Conservation (phyloP, 2,329 filamentous ascomycete species). For the Fusarium sp. region DNA sequence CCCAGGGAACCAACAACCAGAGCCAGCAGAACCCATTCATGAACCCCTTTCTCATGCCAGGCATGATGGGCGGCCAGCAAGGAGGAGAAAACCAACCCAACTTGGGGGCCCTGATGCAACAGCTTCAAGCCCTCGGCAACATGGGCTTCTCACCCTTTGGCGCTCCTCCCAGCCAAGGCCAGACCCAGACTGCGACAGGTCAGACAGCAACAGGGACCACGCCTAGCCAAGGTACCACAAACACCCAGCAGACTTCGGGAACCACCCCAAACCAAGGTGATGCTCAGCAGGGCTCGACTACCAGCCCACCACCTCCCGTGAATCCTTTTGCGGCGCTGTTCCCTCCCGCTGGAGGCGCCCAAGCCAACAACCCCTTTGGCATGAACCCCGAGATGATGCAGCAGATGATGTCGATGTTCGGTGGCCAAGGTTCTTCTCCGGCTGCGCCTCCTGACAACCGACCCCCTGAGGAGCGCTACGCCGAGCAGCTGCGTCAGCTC, state of each 20-base stretch:
- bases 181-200: constrained; percentile 42
- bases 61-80: constrained; percentile 34
- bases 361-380: constrained; percentile 53
- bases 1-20: constrained; percentile 45
- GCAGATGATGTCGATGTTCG: constrained; percentile 61
- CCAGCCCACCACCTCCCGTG: constrained; percentile 53
- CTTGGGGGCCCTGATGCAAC: constrained; percentile 38
- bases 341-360: constrained; percentile 40
- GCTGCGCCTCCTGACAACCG: constrained; percentile 76
- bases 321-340: constrained; percentile 77
- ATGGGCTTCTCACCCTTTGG: constrained; percentile 50
- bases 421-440: constrained; percentile 52
- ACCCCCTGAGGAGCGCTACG: constrained; percentile 93
- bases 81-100: constrained; percentile 25
- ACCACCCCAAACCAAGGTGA: constrained; percentile 26
- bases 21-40: constrained; percentile 55
- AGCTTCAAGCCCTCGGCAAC: constrained; percentile 43
- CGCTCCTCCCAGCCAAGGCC: constrained; percentile 29
- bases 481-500: constrained; percentile 85
- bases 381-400: constrained; percentile 64
- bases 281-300: constrained; percentile 39
- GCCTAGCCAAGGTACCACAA: constrained; percentile 39
- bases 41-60: constrained; percentile 46
- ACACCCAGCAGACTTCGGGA: constrained; percentile 38
- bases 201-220: constrained; percentile 43